Evolutionary conservation across 2,329 filamentous ascomycete species (phyloP).

Genomic region (Trichophyton verrucosum): DNA sequence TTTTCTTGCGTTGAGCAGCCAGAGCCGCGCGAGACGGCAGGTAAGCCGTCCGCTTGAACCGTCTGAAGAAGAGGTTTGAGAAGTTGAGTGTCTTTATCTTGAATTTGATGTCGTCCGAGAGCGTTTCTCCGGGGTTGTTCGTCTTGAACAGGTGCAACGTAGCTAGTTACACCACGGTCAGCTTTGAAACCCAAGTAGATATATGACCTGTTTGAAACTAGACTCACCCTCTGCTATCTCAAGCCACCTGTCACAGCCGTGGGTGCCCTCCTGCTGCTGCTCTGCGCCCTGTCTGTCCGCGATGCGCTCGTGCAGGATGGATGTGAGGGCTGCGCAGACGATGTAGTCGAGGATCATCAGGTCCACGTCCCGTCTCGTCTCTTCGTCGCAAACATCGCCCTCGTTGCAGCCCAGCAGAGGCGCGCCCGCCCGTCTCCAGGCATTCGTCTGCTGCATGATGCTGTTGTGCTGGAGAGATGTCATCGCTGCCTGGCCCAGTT

Average conservation of each 20-base stretch:
- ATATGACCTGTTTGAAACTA: background rate
- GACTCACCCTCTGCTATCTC: slow-evolving; percentile 20
- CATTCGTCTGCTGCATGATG: background rate
- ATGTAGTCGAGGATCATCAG: slow-evolving; percentile 47
- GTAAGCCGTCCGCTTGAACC: slow-evolving; percentile 29
- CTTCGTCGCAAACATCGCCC: background rate
- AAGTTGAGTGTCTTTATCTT: slow-evolving; percentile 40
- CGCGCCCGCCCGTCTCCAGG: background rate
- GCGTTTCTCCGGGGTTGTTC: slow-evolving; percentile 24
- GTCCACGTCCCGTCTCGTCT: slow-evolving; percentile 34
- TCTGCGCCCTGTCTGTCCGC: slow-evolving; percentile 1
- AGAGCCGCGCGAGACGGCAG: slow-evolving; percentile 24
- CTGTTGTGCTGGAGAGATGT: background rate
- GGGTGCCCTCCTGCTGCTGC: background rate
- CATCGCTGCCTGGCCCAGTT: too few species aligned
- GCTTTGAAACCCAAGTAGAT: background rate
- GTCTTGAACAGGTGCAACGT: slow-evolving; percentile 31
- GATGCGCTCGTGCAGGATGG: slow-evolving; percentile 27
- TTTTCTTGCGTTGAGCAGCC: slow-evolving; percentile 13
- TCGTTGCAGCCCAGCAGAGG: background rate
- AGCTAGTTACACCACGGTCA: background rate
- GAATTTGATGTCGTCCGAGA: slow-evolving; percentile 32
- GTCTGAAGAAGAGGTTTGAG: slow-evolving; percentile 33
- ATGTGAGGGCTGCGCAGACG: slow-evolving; percentile 34
- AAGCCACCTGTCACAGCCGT: slow-evolving; percentile 2